phyloP scores from a whole-genome alignment of 75 land plant species.

The Pinus tabuliformis region DNA sequence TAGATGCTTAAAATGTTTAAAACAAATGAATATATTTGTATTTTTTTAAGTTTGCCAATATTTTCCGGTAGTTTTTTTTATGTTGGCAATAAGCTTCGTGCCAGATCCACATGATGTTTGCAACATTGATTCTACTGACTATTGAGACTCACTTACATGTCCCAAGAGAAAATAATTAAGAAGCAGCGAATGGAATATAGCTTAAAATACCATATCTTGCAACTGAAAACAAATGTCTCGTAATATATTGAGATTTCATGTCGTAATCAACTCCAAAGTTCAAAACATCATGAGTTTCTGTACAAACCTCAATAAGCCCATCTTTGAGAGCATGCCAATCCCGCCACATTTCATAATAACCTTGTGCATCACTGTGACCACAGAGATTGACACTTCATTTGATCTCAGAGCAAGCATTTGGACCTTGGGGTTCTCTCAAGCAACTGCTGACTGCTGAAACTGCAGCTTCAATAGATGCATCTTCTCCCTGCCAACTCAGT shows the following conservation, averaged over 20 bases:
- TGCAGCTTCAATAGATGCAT: conserved; percentile 96
- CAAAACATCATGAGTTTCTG: too few relatives aligned
- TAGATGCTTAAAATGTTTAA: too few relatives aligned
- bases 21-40: too few relatives aligned
- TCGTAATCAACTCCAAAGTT: too few relatives aligned
- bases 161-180: background rate
- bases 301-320: background rate
- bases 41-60: too few relatives aligned
- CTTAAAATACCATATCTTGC: background rate
- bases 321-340: background rate
- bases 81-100: too few relatives aligned
- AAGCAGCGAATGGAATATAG: background rate
- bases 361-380: background rate
- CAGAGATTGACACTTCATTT: conserved; percentile 23
- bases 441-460: conserved; percentile 83
- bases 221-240: background rate
- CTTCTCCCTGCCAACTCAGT: conserved; percentile 70
- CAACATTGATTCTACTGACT: background rate
- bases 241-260: background rate
- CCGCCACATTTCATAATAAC: too few relatives aligned
- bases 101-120: too few relatives aligned
- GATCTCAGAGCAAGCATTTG: conserved; percentile 80
- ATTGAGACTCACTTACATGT: background rate
- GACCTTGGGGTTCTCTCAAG: conserved; percentile 82
- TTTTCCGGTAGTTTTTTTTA: too few relatives aligned